These are phyloP conservation scores for Aspergillus hiratsukae DNA, from an alignment of 2,329 filamentous ascomycete genomes.

Conservation along the genomic window DNA sequence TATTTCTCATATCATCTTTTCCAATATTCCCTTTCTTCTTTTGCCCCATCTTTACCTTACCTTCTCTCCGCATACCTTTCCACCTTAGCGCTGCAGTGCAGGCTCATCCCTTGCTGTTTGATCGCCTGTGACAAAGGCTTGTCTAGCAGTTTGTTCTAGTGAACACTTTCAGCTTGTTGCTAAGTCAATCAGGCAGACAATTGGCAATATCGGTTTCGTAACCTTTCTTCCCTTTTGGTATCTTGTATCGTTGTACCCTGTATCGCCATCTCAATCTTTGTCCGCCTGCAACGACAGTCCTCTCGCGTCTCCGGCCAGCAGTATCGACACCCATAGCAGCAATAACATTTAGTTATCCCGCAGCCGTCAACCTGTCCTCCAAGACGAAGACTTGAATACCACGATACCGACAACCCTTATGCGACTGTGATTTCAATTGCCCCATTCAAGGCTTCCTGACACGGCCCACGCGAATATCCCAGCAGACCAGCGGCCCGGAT, in stretches of 20 bases:
- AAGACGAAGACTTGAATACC: slow-evolving; percentile 2
- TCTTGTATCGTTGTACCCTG: background rate
- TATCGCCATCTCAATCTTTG: slow-evolving; percentile 12
- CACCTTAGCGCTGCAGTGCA: background rate
- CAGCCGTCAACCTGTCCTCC: slow-evolving; percentile 6
- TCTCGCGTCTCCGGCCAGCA: background rate
- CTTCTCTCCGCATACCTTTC: background rate
- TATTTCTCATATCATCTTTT: background rate
- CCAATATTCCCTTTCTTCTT: background rate
- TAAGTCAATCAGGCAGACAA: slow-evolving; percentile 13
- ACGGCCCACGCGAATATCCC: slow-evolving; percentile 3
- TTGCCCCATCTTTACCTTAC: background rate
- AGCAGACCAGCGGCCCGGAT: slow-evolving; percentile 1
- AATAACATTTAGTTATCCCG: slow-evolving; percentile 5
- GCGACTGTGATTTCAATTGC: slow-evolving; percentile 8
- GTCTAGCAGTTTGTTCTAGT: background rate
- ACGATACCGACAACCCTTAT: slow-evolving; percentile 8
- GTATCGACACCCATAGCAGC: slow-evolving; percentile 8
- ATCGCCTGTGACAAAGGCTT: slow-evolving; percentile 4
- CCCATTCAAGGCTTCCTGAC: slow-evolving; percentile 2
- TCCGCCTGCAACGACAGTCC: slow-evolving; percentile 5
- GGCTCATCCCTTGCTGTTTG: slow-evolving; percentile 2
- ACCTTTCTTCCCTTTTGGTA: slow-evolving; percentile 1
- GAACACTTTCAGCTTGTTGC: slow-evolving; percentile 6
- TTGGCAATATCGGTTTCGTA: slow-evolving; percentile 11